Percentiles rank a stretch among this genome's conserved stretches.
Evolutionary conservation across 306 rosid genomes (phyloP).

Genomic region (Crotalaria pallida): DNA sequence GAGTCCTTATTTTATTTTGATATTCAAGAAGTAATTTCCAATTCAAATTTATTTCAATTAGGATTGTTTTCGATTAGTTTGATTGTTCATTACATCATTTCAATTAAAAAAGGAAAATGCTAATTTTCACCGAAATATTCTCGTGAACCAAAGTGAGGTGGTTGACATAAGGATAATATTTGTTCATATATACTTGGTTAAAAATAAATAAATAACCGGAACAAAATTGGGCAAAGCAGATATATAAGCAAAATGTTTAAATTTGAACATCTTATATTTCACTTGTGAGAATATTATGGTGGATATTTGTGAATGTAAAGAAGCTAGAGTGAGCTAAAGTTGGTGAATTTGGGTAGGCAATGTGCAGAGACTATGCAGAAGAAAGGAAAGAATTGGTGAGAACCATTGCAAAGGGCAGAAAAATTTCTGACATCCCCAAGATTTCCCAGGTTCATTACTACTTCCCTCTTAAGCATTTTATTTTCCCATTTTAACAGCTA

Average conservation of each 20-base stretch:
- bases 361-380: constrained; percentile 57
- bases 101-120: background rate
- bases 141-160: no score
- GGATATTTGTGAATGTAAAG: background rate
- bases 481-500: background rate
- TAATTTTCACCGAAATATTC: no score
- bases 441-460: constrained; percentile 54
- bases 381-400: constrained; percentile 69
- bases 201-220: no score
- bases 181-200: no score
- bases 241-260: no score
- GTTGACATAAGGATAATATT: no score
- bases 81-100: background rate
- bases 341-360: constrained; percentile 46
- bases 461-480: background rate
- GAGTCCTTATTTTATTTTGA: no score
- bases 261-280: no score
- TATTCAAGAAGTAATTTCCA: no score
- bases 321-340: constrained; percentile 12
- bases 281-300: background rate
- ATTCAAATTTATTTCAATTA: no score
- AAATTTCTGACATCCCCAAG: constrained; percentile 55
- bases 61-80: background rate
- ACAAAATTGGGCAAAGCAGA: no score
- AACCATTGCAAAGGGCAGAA: constrained; percentile 54